Evolutionary conservation across 2,329 filamentous ascomycete species (phyloP), one percentile per base, ranked within the genome.

Genomic region (Aspergillus ruber): DNA sequence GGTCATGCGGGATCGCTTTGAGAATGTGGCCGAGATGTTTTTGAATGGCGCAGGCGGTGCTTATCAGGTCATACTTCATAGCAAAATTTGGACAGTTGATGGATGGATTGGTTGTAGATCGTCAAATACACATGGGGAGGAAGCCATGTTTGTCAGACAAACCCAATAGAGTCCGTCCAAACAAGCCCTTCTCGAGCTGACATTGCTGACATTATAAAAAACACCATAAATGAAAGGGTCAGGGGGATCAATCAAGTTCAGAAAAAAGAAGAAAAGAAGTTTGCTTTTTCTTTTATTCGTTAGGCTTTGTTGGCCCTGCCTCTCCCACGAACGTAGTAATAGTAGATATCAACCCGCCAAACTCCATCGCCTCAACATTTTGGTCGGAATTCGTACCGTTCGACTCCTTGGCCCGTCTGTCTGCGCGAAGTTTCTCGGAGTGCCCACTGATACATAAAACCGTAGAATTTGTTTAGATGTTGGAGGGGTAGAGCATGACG

Each of bases 401-500:
- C 57, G 60, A 65, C 63, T 63, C 64, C 65, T 64, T 52, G 57
- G 62, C 60, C 62, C 60, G 62, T 58, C 62, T 58, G 59, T 64
- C 60, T 63, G 62, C 56, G 60, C 62, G 62, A 63, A 63, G 57
- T 62, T 61, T 61, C 57, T 27, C 58, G 57, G 61, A 62, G 60
- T 58, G 57, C 58, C 61, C 61, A 63, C 62, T 60, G 59, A 66
- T 62, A 62, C 58, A 60, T 57, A 56, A 62, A 62, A 49, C 54
- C 53, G 60, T 29, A 29, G 9, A 10, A 12, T 29, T 29, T 29
- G 60, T 76, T 86, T 91, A 95, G 86, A 96, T 93, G 80, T 88
- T 90, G 71, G 89, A 94, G 76, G 90, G 90, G 83, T 95, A 95
- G 77, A 95, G 82, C 90, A 95, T 95, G 77, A 95, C 83, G 77